These are phyloP conservation scores for Arachnomyces sp. DNA, from an alignment of 2,329 filamentous ascomycete genomes.

Conservation along the genomic window DNA sequence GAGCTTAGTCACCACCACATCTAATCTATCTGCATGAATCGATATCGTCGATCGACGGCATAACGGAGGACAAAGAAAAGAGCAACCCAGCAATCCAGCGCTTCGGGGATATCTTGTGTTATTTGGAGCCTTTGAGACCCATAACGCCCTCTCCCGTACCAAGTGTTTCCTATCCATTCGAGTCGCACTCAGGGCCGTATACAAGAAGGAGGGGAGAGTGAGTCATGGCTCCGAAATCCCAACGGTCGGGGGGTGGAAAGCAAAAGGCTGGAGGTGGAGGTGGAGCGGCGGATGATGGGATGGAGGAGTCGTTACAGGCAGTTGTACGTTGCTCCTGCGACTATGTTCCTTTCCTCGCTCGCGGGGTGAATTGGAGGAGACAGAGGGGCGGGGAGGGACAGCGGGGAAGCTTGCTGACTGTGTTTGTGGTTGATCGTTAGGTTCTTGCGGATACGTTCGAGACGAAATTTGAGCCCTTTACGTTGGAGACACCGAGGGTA, in stretches of 20 bases:
- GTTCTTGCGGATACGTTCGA: slow-evolving; percentile 93
- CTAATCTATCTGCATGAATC: no score
- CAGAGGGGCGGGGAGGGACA: background rate
- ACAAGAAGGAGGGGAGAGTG: no score
- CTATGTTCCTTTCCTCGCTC: background rate
- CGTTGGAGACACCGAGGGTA: slow-evolving; percentile 79
- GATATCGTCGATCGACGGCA: no score
- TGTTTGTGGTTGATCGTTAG: slow-evolving; percentile 40
- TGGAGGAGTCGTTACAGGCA: slow-evolving; percentile 55
- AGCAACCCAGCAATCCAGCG: no score
- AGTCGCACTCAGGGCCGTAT: no score
- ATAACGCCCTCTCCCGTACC: no score
- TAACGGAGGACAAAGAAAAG: no score
- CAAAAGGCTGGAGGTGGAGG: slow-evolving; percentile 21
- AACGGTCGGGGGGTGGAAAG: slow-evolving; percentile 14
- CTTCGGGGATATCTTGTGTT: no score
- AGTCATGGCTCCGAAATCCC: slow-evolving; percentile 4
- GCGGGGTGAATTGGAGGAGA: background rate
- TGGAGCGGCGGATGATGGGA: slow-evolving; percentile 44
- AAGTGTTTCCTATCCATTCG: no score
- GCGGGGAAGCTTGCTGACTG: background rate
- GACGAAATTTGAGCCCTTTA: slow-evolving; percentile 82
- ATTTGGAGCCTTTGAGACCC: no score
- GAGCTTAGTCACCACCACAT: no score
- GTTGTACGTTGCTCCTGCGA: slow-evolving; percentile 39